A percentile compares a stretch with the other conserved stretches of the same genome.
Evolutionary conservation across 192 early-diverging fungal species (phyloP).

Genomic region (Umbelopsis sp.): DNA sequence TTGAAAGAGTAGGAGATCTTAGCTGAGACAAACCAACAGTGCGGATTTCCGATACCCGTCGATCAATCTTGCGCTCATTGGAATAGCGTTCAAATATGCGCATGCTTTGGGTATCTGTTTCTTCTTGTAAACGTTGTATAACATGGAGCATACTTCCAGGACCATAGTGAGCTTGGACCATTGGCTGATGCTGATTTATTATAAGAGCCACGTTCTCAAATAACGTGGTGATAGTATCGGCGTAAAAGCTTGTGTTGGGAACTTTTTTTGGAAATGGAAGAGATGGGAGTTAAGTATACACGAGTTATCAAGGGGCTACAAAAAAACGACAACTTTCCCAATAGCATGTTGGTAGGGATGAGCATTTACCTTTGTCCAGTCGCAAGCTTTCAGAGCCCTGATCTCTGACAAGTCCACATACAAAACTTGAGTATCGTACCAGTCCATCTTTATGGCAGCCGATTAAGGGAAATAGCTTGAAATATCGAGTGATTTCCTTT

Average conservation of each 20-base stretch:
- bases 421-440: conserved; percentile 84
- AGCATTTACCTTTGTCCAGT: conserved; percentile 35
- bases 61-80: conserved; percentile 63
- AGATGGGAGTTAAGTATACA: not conserved
- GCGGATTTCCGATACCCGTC: conserved; percentile 32
- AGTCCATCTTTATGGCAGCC: conserved; percentile 84
- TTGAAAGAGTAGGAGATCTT: conserved; percentile 8
- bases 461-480: conserved; percentile 88
- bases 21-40: not conserved
- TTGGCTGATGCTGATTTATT: conserved; percentile 85
- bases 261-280: conserved; percentile 26
- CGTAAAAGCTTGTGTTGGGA: conserved; percentile 63
- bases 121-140: conserved; percentile 86
- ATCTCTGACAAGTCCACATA: conserved; percentile 77
- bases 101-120: conserved; percentile 77
- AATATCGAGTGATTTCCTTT: conserved; percentile 79
- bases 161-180: conserved; percentile 87
- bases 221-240: conserved; percentile 76
- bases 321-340: not conserved
- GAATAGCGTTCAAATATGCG: conserved; percentile 80
- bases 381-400: conserved; percentile 71
- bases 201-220: conserved; percentile 89
- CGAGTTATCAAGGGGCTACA: not conserved
- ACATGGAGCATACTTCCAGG: conserved; percentile 85
- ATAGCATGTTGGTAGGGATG: too few relatives aligned